Evolutionary conservation across 805 yeast species (phyloP).

Genomic region (Ogataea paradorogensis): DNA sequence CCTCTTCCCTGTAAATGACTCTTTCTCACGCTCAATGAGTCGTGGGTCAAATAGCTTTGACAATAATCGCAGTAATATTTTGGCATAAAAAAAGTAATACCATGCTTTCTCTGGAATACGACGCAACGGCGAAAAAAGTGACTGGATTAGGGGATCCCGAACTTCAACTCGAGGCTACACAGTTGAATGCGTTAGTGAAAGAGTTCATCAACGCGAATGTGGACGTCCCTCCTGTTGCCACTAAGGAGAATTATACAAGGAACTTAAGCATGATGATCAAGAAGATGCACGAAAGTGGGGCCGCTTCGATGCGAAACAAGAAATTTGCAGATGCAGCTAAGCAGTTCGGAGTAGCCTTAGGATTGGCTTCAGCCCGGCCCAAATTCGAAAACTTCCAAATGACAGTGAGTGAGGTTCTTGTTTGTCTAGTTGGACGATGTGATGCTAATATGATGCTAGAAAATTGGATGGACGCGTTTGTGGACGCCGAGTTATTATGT

Average conservation of each 20-base stretch:
- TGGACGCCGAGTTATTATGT: constrained; percentile 66
- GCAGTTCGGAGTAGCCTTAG: constrained; percentile 63
- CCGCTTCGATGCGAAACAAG: constrained; percentile 50
- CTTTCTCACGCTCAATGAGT: constrained; percentile 80
- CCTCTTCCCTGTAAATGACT: constrained; percentile 76
- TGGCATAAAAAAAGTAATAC: constrained; percentile 43
- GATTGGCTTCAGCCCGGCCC: constrained; percentile 63
- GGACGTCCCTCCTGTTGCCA: constrained; percentile 53
- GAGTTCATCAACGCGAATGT: constrained; percentile 45
- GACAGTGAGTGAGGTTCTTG: constrained; percentile 63
- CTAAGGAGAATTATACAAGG: constrained; percentile 54
- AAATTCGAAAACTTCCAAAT: constrained; percentile 74
- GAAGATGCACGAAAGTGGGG: constrained; percentile 64
- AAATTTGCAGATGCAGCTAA: constrained; percentile 60
- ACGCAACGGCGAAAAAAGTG: constrained; percentile 30
- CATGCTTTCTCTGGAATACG: constrained; percentile 31
- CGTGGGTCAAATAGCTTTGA: constrained; percentile 79
- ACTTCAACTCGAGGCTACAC: constrained; percentile 31
- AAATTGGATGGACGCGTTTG: constrained; percentile 55
- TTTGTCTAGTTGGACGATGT: constrained; percentile 66
- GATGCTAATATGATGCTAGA: constrained; percentile 61
- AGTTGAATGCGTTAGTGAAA: constrained; percentile 33
- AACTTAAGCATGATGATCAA: constrained; percentile 56
- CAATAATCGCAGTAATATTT: constrained; percentile 85
- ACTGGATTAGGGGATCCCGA: constrained; percentile 24